Evolutionary conservation across 169 alveolate species (phyloP).

Genomic region (Theileria orientalis): DNA sequence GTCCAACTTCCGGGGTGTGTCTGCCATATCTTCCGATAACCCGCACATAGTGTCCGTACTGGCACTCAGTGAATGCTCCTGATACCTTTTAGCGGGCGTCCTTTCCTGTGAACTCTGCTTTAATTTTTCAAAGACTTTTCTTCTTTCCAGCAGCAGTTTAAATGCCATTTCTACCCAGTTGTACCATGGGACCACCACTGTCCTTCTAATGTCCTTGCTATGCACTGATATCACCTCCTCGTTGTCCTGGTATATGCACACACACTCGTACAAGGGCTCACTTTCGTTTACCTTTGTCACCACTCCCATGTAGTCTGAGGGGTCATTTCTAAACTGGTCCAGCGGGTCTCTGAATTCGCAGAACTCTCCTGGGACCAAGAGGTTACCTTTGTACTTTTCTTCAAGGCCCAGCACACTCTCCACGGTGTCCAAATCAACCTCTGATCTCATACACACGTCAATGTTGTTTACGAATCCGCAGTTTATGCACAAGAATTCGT

Average conservation of each 20-base stretch:
- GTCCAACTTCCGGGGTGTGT: too few relatives aligned
- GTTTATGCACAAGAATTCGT: not conserved
- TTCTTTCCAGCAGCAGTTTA: constrained; percentile 16
- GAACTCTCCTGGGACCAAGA: constrained; percentile 51
- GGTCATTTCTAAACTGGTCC: constrained; percentile 53
- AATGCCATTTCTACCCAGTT: constrained; percentile 45
- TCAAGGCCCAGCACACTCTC: constrained; percentile 44
- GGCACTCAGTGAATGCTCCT: too few relatives aligned
- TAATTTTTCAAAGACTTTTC: too few relatives aligned
- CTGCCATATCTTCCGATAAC: too few relatives aligned
- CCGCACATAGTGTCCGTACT: too few relatives aligned
- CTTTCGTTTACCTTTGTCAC: constrained; percentile 18
- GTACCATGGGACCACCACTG: constrained; percentile 50
- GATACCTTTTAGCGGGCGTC: not conserved
- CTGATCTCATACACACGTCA: not conserved
- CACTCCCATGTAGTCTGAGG: constrained; percentile 56
- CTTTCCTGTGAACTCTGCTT: not conserved
- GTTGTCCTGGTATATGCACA: constrained; percentile 54
- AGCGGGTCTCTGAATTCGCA: constrained; percentile 68
- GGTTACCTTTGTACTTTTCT: constrained; percentile 35
- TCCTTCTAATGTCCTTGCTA: constrained; percentile 49
- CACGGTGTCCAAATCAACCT: constrained; percentile 11
- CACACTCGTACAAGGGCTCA: constrained; percentile 52
- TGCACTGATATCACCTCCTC: constrained; percentile 34
- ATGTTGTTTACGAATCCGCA: not conserved